These are phyloP conservation scores for Fusarium austroafricanum DNA, from an alignment of 2,329 filamentous ascomycete genomes.

Conservation along the genomic window DNA sequence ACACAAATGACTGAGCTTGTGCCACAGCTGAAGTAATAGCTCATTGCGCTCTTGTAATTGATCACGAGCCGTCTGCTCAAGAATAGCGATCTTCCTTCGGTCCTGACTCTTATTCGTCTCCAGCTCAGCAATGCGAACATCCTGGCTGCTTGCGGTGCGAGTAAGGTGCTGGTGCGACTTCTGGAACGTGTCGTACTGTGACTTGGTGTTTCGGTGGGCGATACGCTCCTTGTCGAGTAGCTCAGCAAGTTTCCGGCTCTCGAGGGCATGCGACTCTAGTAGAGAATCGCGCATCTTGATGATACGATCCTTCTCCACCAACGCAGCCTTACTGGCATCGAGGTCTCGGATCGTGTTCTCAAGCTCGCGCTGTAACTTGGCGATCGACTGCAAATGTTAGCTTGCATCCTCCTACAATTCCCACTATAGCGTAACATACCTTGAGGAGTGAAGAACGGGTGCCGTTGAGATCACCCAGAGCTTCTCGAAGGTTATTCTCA, in stretches of 20 bases:
- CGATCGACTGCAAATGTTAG: slow-evolving; percentile 72
- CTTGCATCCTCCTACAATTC: background rate
- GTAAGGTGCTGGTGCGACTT: slow-evolving; percentile 88
- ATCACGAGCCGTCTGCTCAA: slow-evolving; percentile 86
- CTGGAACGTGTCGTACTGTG: slow-evolving; percentile 88
- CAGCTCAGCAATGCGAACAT: slow-evolving; percentile 85
- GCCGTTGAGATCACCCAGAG: slow-evolving; percentile 87
- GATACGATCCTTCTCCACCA: slow-evolving; percentile 91
- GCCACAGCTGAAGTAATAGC: slow-evolving; percentile 89
- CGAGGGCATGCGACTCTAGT: slow-evolving; percentile 88
- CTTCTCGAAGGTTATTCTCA: slow-evolving; percentile 87
- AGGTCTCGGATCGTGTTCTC: slow-evolving; percentile 87
- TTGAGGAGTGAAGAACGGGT: slow-evolving; percentile 87
- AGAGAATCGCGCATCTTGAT: slow-evolving; percentile 90
- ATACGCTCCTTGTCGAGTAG: slow-evolving; percentile 91
- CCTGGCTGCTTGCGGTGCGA: slow-evolving; percentile 86
- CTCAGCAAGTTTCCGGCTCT: slow-evolving; percentile 85
- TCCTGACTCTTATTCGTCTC: slow-evolving; percentile 83
- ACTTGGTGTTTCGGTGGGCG: slow-evolving; percentile 85
- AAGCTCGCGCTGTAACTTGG: slow-evolving; percentile 87
- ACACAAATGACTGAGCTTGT: slow-evolving; percentile 84
- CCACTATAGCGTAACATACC: slow-evolving; percentile 57
- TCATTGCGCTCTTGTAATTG: slow-evolving; percentile 92
- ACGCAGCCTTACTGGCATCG: slow-evolving; percentile 77
- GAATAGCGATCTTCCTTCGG: slow-evolving; percentile 76